Conservation (phyloP, 768 basidiomycete species). For the Boletellus ananas region DNA sequence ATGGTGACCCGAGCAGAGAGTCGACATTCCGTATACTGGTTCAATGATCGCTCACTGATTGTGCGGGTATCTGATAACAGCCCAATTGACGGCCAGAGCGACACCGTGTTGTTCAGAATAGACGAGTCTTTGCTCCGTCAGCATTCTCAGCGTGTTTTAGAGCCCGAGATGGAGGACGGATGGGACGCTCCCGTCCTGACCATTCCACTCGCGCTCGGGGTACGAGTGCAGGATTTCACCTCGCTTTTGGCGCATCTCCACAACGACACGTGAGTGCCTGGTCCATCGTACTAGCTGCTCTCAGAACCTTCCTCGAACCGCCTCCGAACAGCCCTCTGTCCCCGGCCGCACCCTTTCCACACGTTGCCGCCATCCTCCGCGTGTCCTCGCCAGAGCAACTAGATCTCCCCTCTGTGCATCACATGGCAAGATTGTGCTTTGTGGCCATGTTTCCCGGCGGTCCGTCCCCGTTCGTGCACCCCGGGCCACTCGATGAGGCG, state of each 20-base stretch:
- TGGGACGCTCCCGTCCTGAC: conserved; percentile 15
- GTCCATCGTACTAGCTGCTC: too few species aligned
- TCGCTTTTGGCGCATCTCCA: conserved; percentile 62
- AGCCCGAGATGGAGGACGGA: conserved; percentile 1
- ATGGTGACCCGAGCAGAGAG: background rate
- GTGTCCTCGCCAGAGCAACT: conserved; percentile 53
- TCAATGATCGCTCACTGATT: conserved; percentile 60
- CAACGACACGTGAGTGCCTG: conserved; percentile 56
- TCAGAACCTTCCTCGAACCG: background rate
- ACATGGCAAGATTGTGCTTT: conserved; percentile 41
- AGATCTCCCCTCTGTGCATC: conserved; percentile 53
- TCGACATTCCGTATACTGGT: conserved; percentile 56
- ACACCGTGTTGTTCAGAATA: conserved; percentile 47
- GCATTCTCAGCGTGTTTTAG: conserved; percentile 38
- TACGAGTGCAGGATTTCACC: conserved; percentile 48
- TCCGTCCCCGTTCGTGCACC: conserved; percentile 40
- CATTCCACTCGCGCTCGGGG: conserved; percentile 37
- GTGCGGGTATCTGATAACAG: conserved; percentile 39
- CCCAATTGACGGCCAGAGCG: background rate
- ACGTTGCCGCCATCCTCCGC: conserved; percentile 53
- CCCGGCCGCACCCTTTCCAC: conserved; percentile 39
- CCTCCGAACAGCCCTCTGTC: conserved; percentile 43
- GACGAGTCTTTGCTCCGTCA: conserved; percentile 50
- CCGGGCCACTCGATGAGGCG: conserved; percentile 49
- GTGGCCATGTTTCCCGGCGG: conserved; percentile 47